Base-by-base conservation (phyloP, 139 green algal genomes). In the Chlamydomonas incerta region DNA sequence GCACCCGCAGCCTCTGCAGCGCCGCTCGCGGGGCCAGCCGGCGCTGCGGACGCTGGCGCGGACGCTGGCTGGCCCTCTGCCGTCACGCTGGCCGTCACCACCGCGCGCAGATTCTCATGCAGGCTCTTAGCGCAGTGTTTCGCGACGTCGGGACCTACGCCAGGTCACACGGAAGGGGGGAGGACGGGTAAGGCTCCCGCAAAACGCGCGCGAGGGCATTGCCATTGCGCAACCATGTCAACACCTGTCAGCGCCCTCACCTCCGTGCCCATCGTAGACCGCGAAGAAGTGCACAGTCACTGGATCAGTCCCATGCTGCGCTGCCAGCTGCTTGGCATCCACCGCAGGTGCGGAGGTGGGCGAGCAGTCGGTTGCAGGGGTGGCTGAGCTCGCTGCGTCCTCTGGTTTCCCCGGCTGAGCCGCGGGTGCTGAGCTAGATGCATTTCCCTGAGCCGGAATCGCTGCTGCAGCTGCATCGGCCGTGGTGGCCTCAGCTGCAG, bases 251-350 rank as follows among this genome's bases (percentile, higher is more conserved):
- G 14, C 58, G 24, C 24, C 21, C 76, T 83, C 41, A 55, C 87
- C 87, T 8, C 87, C 87, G 31, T 90, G 87, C n/a, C 87, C 87
- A 63, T 90, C 87, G 62, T 88, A 90, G 24, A 90, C 87, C 31
- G 87, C 87, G 65, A 90, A 88, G 34, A 90, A 88, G 34, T 90
- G 87, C 0, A 90, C 62, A 18, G 71, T 81, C 4, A 83, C 52
- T 10, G 74, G 65, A 6, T 86, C 68, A 2, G 80, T 71, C 33
- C 68, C 80, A 23, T 85, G 67, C 31, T 21, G 52, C 11, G 67
- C 77, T 24, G 63, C 63, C 17, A 46, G 47, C 29, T 52, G 60
- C 63, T 83, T 62, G 5, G 58, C 37, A 47, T 85, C 65, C 41
- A 83, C 9, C 5, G 35, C 35, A 5, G 50, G 26, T 2, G 37